Conservation (phyloP, 768 basidiomycete genomes). For the Rhizopogon vinicolor region DNA sequence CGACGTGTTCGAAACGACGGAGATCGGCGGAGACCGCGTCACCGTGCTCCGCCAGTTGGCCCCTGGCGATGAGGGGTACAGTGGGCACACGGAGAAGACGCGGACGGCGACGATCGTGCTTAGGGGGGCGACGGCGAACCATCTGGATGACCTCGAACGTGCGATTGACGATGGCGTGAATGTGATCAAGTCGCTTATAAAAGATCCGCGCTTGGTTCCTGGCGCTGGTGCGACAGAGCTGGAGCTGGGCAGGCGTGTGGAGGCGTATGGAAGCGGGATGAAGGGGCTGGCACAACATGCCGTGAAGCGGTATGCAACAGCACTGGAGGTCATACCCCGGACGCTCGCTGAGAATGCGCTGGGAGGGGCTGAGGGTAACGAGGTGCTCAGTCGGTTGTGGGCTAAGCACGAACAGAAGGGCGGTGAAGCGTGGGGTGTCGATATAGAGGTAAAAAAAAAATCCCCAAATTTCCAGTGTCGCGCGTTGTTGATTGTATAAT, state of each 20-base stretch:
- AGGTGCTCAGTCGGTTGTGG: slow-evolving; percentile 84
- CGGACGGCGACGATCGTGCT: slow-evolving; percentile 92
- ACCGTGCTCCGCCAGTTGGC: slow-evolving; percentile 88
- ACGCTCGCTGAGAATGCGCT: slow-evolving; percentile 95
- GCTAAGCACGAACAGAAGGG: slow-evolving; percentile 81
- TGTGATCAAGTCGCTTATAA: slow-evolving; percentile 89
- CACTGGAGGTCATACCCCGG: slow-evolving; percentile 88
- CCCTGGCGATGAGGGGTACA: slow-evolving; percentile 60
- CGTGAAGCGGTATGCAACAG: slow-evolving; percentile 83
- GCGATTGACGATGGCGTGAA: slow-evolving; percentile 97
- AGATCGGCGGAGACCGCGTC: slow-evolving; percentile 97
- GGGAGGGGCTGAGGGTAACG: slow-evolving; percentile 87
- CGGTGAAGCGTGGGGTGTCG: slow-evolving; percentile 78
- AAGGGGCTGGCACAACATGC: slow-evolving; percentile 93
- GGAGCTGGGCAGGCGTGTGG: slow-evolving; percentile 83
- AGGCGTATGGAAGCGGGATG: slow-evolving; percentile 81
- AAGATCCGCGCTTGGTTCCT: slow-evolving; percentile 85
- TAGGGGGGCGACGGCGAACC: slow-evolving; percentile 92
- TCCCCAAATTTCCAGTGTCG: background rate
- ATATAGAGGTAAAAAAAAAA: slow-evolving; percentile 63
- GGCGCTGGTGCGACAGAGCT: slow-evolving; percentile 95
- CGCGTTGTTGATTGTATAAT: background rate
- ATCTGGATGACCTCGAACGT: slow-evolving; percentile 92
- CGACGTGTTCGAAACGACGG: slow-evolving; percentile 92
- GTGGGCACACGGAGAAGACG: slow-evolving; percentile 62